Evolutionary conservation across 352 stramenopile species (phyloP).

Genomic region (Phytophthora melonis): DNA sequence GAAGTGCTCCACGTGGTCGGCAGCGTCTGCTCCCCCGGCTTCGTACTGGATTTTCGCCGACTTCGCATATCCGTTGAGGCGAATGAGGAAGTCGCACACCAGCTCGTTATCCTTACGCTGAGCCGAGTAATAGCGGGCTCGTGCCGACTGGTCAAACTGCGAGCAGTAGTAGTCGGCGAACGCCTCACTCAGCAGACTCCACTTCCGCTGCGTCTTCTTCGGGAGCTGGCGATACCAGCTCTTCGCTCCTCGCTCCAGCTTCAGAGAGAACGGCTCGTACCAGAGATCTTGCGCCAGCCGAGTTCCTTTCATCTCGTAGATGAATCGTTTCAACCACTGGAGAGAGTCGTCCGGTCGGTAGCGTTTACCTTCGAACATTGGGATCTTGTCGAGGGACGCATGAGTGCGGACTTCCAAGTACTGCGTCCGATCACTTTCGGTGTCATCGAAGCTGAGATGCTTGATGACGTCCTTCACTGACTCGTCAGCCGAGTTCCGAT

Average conservation of each 20-base stretch:
- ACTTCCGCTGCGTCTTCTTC: too few species aligned
- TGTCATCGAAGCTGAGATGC: too few species aligned
- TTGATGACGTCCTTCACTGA: too few species aligned
- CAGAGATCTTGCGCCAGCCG: constrained; percentile 1
- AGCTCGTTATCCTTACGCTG: not conserved
- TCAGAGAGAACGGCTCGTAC: constrained; percentile 14
- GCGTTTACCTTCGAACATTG: too few species aligned
- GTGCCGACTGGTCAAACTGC: not conserved
- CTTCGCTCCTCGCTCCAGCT: not conserved
- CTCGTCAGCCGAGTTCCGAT: too few species aligned
- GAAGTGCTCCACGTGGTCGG: not conserved
- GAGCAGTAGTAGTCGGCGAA: not conserved
- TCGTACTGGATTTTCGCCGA: not conserved
- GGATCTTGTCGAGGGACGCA: not conserved
- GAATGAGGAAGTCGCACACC: not conserved
- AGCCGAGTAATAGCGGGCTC: not conserved
- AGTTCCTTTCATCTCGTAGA: constrained; percentile 25
- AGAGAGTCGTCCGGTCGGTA: not conserved
- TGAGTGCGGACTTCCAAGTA: not conserved
- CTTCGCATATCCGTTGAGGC: not conserved
- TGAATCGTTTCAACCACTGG: constrained; percentile 19
- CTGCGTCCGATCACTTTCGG: too few species aligned
- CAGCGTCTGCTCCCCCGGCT: not conserved
- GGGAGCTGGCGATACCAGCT: too few species aligned
- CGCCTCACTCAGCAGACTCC: not conserved